phyloP scores from a whole-genome alignment of 495 filamentous ascomycete genomes.

The Lentithecium fluviatile region DNA sequence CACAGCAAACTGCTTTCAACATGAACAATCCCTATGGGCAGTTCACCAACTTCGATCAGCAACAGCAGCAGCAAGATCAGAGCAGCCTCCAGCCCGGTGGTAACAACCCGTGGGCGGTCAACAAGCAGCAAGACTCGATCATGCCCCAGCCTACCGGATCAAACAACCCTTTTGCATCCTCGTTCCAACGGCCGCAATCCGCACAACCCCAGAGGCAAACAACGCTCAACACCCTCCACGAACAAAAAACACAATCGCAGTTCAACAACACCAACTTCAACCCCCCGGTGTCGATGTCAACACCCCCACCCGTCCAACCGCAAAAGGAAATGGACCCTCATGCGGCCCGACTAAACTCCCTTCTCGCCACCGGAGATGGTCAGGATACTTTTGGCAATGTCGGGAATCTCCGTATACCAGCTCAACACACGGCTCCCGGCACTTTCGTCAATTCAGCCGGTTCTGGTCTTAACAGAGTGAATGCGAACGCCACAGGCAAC shows the following conservation, averaged over 20 bases:
- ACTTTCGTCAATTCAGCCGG: constrained; percentile 96
- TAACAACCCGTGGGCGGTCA: constrained; percentile 77
- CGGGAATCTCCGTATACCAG: constrained; percentile 88
- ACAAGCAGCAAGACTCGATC: constrained; percentile 50
- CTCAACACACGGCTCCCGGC: constrained; percentile 95
- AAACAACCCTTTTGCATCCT: constrained; percentile 88
- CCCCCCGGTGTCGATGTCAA: constrained; percentile 37
- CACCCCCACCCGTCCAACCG: constrained; percentile 44
- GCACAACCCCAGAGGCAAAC: constrained; percentile 35
- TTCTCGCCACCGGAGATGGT: constrained; percentile 82
- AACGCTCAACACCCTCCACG: constrained; percentile 61
- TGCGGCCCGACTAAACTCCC: constrained; percentile 82
- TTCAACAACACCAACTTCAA: constrained; percentile 46
- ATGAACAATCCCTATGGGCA: constrained; percentile 67
- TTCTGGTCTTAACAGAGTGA: constrained; percentile 64
- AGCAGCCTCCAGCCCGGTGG: constrained; percentile 66
- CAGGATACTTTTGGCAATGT: constrained; percentile 97
- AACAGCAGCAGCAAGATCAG: constrained; percentile 52
- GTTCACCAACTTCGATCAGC: constrained; percentile 52
- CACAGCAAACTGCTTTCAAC: constrained; percentile 71
- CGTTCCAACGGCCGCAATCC: constrained; percentile 48
- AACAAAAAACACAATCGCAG: constrained; percentile 44
- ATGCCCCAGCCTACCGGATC: constrained; percentile 78
- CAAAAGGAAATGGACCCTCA: constrained; percentile 66
- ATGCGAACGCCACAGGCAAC: constrained; percentile 72